Conservation (phyloP, 805 yeast genomes). For the Priceomyces castillae region DNA sequence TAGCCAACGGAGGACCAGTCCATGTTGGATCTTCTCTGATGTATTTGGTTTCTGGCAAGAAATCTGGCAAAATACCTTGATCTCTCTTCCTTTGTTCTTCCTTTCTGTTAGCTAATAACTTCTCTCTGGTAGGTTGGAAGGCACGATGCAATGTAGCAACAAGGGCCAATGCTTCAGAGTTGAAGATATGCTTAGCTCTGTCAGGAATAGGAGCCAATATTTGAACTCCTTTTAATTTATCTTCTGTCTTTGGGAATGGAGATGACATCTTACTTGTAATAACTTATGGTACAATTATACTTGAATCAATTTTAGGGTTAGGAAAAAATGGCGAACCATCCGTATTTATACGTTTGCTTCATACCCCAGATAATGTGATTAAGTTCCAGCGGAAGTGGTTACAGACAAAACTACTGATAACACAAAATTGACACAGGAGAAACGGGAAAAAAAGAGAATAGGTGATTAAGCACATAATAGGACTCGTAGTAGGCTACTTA, state of each 20-base stretch:
- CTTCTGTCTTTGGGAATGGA: conserved; percentile 46
- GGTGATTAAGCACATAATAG: too few species aligned
- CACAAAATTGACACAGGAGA: neutral
- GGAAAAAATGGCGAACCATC: conserved; percentile 1
- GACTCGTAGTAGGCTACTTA: too few species aligned
- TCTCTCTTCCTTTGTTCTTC: conserved; percentile 60
- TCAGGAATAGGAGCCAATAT: conserved; percentile 51
- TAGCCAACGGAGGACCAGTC: conserved; percentile 73
- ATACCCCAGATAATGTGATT: conserved; percentile 13
- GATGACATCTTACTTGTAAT: conserved; percentile 24
- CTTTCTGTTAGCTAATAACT: conserved; percentile 60
- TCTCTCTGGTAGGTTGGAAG: conserved; percentile 60
- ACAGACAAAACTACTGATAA: neutral
- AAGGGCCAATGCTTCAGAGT: conserved; percentile 62
- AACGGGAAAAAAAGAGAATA: neutral
- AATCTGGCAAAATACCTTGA: conserved; percentile 58
- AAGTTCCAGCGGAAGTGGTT: conserved; percentile 14
- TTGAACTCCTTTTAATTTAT: conserved; percentile 50
- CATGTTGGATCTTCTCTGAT: conserved; percentile 72
- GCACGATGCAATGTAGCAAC: conserved; percentile 72
- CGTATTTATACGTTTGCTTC: conserved; percentile 8
- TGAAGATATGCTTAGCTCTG: conserved; percentile 52
- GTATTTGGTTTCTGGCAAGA: conserved; percentile 63
- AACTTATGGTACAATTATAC: neutral
- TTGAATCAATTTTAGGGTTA: neutral